Evolutionary conservation across 2,329 filamentous ascomycete species (phyloP), one percentile per base, ranked within the genome.

Genomic region (Verticillium tricorpus): DNA sequence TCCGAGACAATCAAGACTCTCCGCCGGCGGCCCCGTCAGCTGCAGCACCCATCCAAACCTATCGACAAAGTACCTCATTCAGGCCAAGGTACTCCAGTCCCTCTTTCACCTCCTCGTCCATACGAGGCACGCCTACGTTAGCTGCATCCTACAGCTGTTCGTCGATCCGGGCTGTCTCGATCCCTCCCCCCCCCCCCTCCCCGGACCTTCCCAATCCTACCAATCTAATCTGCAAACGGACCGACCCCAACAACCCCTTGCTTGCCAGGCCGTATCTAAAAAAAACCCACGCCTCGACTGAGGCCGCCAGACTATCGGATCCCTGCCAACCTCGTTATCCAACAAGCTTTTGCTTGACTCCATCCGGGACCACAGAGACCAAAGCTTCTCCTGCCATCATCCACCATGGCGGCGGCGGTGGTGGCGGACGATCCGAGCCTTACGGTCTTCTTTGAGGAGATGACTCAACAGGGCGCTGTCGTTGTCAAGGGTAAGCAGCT

Each of bases 401-500:
- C 56, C 64, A 73, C 68, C 63, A 82, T 82, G 75, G 69, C 76
- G 57, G 69, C 74, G 61, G 66, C 73, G 55, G 45, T 74, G 61
- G 66, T 73, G 55, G 45, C 40, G 40, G 40, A 50, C 12, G 40
- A 28, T 32, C 57, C 57, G 22, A 56, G 68, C 22, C 67, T 81
- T 59, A 67, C 77, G 59, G 67, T 68, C 35, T 84, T 79, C 69
- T 82, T 85, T 65, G 74, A 76, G 59, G 66, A 75, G 63, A 80
- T 83, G 75, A 77, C 77, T 61, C 74, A 75, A 62, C 74, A 79
- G 65, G 81, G 78, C 39, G 75, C 75, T 57, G 67, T 80, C 60
- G 71, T 85, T 56, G 80, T 86, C 55, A 75, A 72, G 74, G 82
- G 82, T 83, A 65, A 54, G 70, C 25, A 37, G 40, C 40, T 9